These are phyloP conservation scores for Xylaria sp. DNA, from an alignment of 2,329 filamentous ascomycete species.

Conservation along the genomic window DNA sequence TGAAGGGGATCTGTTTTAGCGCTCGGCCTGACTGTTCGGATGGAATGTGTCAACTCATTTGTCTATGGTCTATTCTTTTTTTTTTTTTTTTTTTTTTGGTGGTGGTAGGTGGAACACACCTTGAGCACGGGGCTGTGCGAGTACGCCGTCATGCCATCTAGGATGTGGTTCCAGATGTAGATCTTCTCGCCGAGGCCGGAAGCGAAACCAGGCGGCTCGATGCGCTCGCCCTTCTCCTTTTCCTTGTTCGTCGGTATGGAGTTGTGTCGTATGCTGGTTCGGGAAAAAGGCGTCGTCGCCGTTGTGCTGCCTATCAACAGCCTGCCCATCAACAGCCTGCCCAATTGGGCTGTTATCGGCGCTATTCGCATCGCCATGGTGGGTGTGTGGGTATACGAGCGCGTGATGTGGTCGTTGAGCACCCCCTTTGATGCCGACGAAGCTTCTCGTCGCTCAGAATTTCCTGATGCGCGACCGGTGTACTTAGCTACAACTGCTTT, in stretches of 20 bases:
- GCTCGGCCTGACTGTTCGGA: conserved; percentile 41
- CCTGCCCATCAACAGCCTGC: conserved; percentile 54
- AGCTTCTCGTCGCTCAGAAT: conserved; percentile 31
- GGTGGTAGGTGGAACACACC: conserved; percentile 51
- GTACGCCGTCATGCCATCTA: conserved; percentile 64
- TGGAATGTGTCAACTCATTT: not conserved
- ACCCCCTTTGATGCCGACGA: conserved; percentile 18
- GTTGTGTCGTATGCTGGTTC: conserved; percentile 58
- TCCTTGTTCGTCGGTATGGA: conserved; percentile 33
- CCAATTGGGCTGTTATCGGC: conserved; percentile 52
- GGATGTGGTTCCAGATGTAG: conserved; percentile 65
- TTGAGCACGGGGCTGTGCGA: conserved; percentile 59
- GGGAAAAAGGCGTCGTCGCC: conserved; percentile 39
- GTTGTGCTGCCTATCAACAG: not conserved
- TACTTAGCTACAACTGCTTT: not conserved
- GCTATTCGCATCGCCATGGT: conserved; percentile 54
- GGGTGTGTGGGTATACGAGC: conserved; percentile 5
- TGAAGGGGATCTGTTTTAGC: conserved; percentile 60
- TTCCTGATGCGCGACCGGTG: conserved; percentile 22
- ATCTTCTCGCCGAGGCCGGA: conserved; percentile 67
- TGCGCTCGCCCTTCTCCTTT: conserved; percentile 38
- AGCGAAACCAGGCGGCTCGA: conserved; percentile 41
- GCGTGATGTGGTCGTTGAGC: conserved; percentile 22
- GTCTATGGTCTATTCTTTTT: not conserved
- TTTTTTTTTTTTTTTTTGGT: not conserved